Percentiles rank a stretch among this genome's conserved stretches.
Conservation (phyloP, 495 filamentous ascomycete species). For the Hypoxylon fuscum region DNA sequence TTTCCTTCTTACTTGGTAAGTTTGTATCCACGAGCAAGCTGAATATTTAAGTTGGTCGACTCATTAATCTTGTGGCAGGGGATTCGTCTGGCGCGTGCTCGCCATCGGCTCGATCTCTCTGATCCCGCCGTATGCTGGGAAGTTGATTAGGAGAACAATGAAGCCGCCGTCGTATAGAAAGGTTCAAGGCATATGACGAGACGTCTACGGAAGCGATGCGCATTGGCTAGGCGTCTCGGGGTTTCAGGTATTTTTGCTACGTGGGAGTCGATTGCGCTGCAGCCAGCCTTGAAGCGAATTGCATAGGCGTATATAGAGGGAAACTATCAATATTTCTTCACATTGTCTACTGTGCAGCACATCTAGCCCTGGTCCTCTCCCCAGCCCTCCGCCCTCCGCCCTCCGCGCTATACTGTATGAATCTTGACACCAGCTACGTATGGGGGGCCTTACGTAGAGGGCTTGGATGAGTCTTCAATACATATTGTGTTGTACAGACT, state of each 20-base stretch:
- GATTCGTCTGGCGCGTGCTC: constrained; percentile 87
- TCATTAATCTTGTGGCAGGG: constrained; percentile 55
- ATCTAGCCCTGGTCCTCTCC: no score
- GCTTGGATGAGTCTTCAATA: no score
- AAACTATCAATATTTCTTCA: neutral
- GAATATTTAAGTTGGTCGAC: neutral
- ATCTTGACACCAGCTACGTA: no score
- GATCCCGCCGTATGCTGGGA: constrained; percentile 86
- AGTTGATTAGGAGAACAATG: constrained; percentile 82
- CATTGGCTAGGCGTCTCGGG: constrained; percentile 35
- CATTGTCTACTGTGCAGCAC: neutral
- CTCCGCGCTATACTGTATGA: no score
- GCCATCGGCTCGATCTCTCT: constrained; percentile 81
- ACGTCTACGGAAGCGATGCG: constrained; percentile 7
- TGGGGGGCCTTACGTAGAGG: no score
- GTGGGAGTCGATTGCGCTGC: constrained; percentile 2
- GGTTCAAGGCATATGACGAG: constrained; percentile 71
- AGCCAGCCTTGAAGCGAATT: neutral
- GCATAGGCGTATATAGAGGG: neutral
- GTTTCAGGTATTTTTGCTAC: constrained; percentile 14
- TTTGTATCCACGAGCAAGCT: constrained; percentile 15
- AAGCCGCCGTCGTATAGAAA: constrained; percentile 96
- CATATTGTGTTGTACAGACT: no score
- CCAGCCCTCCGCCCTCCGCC: no score
- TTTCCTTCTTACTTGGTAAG: constrained; percentile 75